Base-by-base conservation (phyloP, 768 basidiomycete genomes). In the Leucosporidium yakuticum region DNA sequence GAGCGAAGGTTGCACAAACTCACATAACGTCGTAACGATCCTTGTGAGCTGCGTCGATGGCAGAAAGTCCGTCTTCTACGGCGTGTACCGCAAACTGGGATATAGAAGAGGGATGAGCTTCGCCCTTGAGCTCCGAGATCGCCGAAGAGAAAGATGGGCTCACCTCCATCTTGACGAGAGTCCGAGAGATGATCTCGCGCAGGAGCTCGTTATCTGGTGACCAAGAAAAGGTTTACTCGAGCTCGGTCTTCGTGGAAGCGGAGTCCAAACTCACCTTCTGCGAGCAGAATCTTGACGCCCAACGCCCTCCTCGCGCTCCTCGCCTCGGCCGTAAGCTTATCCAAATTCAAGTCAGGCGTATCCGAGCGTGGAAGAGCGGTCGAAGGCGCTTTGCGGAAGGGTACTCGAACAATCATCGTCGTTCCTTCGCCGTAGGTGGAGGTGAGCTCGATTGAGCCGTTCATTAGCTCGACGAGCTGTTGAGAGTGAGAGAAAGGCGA, bases 1-100 rank as follows among this genome's bases (percentile, higher is more conserved):
- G 27, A 23, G 27, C 12, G 0, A 11, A 60, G 14, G 17, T 44
- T 2, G 17, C 11, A 44, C 11, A 5, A 44, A 15, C 72, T 36
- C 34, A 75, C 63, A 44, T 78, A 34, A 79, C 32, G 57, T 78
- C 76, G 69, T 73, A 78, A 7, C 25, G 50, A 19, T 62, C 73
- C 17, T 60, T 62, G 29, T 79, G 74, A 15, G 77, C 74, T 7
- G 70, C 71, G 14, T 74, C 70, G 39, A 79, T 25, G 8, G 77
- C 78, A 23, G 73, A 36, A 14, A 64, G 60, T 2, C 79, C 79
- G 67, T 79, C 74, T 15, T 62, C 58, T 27, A 76, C 77, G 1
- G 76, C 73, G 21, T 68, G 62, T 56, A 79, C 66, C 14, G 69
- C 15, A 32, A 70, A 70, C 59, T 61, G 58, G 2, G 44, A 6